phyloP scores from a whole-genome alignment of 2,329 filamentous ascomycete species.

The Zymoseptoria tritici region DNA sequence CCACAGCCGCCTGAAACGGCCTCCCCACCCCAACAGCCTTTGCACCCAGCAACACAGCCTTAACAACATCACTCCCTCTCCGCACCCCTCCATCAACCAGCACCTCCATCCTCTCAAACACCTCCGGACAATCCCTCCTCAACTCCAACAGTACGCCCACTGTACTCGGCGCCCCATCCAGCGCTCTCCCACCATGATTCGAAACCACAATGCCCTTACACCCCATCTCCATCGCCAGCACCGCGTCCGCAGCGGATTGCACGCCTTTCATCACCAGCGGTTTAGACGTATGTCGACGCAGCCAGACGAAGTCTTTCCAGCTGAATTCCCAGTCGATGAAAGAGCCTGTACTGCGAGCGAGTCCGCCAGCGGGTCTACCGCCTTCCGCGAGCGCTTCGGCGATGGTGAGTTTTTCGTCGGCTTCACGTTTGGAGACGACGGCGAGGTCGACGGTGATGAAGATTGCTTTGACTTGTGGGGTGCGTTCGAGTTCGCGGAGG shows the following conservation, averaged over 20 bases:
- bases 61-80: conserved; percentile 59
- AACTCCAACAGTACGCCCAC: conserved; percentile 56
- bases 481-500: conserved; percentile 39
- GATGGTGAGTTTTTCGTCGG: conserved; percentile 39
- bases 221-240: conserved; percentile 35
- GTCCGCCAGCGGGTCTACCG: conserved; percentile 48
- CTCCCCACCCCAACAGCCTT: conserved; percentile 55
- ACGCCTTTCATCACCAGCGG: conserved; percentile 41
- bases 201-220: conserved; percentile 43
- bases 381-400: conserved; percentile 53
- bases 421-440: conserved; percentile 49
- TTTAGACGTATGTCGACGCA: conserved; percentile 45
- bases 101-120: conserved; percentile 55
- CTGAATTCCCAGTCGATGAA: conserved; percentile 52
- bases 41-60: conserved; percentile 58
- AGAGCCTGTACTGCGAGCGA: conserved; percentile 48
- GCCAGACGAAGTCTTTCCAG: conserved; percentile 41
- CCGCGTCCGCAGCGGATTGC: conserved; percentile 36
- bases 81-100: conserved; percentile 58
- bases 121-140: conserved; percentile 51
- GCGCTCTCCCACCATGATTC: conserved; percentile 46
- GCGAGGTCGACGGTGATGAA: conserved; percentile 55
- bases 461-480: conserved; percentile 45
- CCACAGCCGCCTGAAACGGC: conserved; percentile 52
- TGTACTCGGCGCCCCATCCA: conserved; percentile 45